A percentile compares a stretch with the other conserved stretches of the same genome.
Evolutionary conservation across 2,329 filamentous ascomycete species (phyloP).

Genomic region (Xylaria multiplex): DNA sequence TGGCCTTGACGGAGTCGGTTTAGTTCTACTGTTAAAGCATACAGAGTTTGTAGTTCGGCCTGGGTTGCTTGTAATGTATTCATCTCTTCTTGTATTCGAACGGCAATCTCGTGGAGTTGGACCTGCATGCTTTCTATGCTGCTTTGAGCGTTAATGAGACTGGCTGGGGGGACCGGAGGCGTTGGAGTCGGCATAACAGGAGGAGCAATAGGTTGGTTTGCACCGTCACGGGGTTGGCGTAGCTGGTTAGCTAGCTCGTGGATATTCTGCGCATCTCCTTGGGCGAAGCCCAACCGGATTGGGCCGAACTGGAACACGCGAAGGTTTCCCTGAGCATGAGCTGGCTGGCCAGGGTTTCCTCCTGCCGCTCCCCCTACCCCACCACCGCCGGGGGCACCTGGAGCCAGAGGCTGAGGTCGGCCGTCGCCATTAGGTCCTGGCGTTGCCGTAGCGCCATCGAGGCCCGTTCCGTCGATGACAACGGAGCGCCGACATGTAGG

Average conservation of each 20-base stretch:
- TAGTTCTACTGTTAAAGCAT: conserved; percentile 74
- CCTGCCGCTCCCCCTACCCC: conserved; percentile 31
- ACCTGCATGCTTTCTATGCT: conserved; percentile 58
- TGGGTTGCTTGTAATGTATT: conserved; percentile 69
- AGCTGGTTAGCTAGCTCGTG: conserved; percentile 74
- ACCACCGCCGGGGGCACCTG: conserved; percentile 43
- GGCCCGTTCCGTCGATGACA: conserved; percentile 63
- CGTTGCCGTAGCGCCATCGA: conserved; percentile 49
- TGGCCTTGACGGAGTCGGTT: conserved; percentile 68
- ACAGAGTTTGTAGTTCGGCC: conserved; percentile 75
- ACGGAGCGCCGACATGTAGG: conserved; percentile 92
- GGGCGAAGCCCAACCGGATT: conserved; percentile 79
- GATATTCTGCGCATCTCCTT: conserved; percentile 70
- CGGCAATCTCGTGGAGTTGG: conserved; percentile 73
- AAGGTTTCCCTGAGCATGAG: conserved; percentile 57
- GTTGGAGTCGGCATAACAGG: conserved; percentile 29
- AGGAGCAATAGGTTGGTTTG: conserved; percentile 39
- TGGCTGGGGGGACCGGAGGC: conserved; percentile 16
- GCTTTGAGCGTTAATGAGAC: conserved; percentile 27
- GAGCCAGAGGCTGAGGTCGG: conserved; percentile 47
- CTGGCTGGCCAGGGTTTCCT: conserved; percentile 49
- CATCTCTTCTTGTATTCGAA: conserved; percentile 75
- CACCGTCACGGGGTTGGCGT: conserved; percentile 55
- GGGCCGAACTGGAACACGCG: conserved; percentile 79
- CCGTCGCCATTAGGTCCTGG: conserved; percentile 46